Base-by-base conservation (phyloP, 495 filamentous ascomycete genomes). In the Elaphomyces granulatus region DNA sequence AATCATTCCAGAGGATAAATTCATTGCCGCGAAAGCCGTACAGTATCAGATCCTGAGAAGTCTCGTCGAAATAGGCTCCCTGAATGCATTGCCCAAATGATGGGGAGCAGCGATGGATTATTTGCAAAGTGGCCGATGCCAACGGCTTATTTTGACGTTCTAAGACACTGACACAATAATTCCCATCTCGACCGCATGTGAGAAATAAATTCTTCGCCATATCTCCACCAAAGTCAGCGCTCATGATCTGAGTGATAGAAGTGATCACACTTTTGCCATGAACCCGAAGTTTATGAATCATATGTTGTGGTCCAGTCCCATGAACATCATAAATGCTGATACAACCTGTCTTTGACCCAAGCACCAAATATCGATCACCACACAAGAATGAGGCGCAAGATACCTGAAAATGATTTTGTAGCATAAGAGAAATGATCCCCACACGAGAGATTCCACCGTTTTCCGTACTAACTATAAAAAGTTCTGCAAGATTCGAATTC, bases 1-100 rank as follows among this genome's bases (percentile, higher is more conserved):
- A 72, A 40, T 80, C 80, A 52, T 92, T 81, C 71, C 81, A 87
- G 16, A 83, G 67, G 10, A 94, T 60, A 43, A 96, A 94, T 23
- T 72, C 59, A 36, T 74, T 81, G 40, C 80, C 74, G 17, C 68
- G 72, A 56, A 94, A 96, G 9, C 90, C 90, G 58, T 78, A 82
- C 17, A 93, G 50, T 38, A 83, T 62, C 1, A 94, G 63, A 20
- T 81, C 47, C 1, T 56, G 45, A 0, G 50, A 54, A 4, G 42
- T 34, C 3, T 53, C 37, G 36, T 71, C 55, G 43, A 87, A 68
- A 53, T 74, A 77, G 0, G 75, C 69, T 2, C 75, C 73, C 49
- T 86, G 78, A 18, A 94, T 69, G 44, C 77, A 70, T 20, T 74
- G 72, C 0, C 74, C 75, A 16, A 85, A 70, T 0, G 80, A 72